A percentile compares a stretch with the other conserved stretches of the same genome.
These are phyloP conservation scores for Chenopodium berlandieri DNA, from an alignment of 148 eudicot species.

Conservation along the genomic window DNA sequence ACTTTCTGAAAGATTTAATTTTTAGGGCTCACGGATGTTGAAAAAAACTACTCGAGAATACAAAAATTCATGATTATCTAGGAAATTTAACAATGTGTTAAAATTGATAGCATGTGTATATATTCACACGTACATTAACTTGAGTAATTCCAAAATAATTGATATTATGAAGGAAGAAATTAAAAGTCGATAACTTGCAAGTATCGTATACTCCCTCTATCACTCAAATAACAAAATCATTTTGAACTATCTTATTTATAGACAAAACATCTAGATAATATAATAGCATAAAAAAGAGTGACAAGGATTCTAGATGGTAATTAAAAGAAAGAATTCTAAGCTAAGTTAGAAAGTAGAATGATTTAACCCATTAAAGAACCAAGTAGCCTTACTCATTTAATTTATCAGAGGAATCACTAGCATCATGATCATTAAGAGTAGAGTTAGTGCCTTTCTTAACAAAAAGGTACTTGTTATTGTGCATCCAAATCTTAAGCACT, in stretches of 20 bases:
- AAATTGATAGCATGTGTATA: too few relatives aligned
- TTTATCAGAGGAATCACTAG: constrained; percentile 14
- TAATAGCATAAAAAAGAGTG: constrained; percentile 30
- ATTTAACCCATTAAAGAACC: background rate
- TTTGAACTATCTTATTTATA: background rate
- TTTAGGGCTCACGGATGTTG: too few relatives aligned
- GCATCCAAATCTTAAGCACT: constrained; percentile 48
- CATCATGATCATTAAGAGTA: background rate
- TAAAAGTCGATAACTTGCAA: too few relatives aligned
- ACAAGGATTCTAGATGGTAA: background rate
- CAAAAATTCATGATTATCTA: too few relatives aligned
- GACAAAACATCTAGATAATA: too few relatives aligned
- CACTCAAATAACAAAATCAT: background rate
- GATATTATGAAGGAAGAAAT: too few relatives aligned
- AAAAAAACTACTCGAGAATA: too few relatives aligned
- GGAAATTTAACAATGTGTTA: too few relatives aligned
- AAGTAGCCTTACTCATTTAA: background rate
- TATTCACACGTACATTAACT: too few relatives aligned
- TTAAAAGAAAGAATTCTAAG: background rate
- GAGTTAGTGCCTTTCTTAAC: constrained; percentile 7
- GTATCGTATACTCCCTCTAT: too few relatives aligned
- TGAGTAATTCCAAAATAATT: too few relatives aligned
- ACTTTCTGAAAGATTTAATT: too few relatives aligned
- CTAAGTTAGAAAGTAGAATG: background rate
- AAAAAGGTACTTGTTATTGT: constrained; percentile 35